A percentile compares a stretch with the other conserved stretches of the same genome.
Evolutionary conservation across 495 filamentous ascomycete genomes (phyloP).

Genomic region (Penicillium salamii): DNA sequence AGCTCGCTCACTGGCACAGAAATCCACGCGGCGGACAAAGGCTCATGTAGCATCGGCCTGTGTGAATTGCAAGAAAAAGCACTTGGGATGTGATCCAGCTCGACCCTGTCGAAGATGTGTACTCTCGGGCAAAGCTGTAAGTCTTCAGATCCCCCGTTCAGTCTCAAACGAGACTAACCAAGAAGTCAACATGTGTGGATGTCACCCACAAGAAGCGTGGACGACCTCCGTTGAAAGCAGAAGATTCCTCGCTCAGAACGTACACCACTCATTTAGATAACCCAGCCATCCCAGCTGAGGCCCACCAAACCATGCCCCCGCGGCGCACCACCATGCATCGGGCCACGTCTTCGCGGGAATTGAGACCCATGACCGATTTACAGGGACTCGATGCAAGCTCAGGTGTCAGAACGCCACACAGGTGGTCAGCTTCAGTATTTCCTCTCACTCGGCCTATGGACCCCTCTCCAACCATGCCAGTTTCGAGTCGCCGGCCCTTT

Average conservation of each 20-base stretch:
- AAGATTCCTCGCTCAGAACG: conserved; percentile 49
- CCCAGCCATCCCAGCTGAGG: conserved; percentile 23
- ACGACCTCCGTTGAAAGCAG: conserved; percentile 85
- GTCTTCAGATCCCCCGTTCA: conserved; percentile 16
- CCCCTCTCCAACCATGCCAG: conserved; percentile 25
- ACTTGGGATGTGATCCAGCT: conserved; percentile 74
- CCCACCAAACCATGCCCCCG: conserved; percentile 19
- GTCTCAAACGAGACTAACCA: neutral
- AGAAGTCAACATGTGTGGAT: conserved; percentile 81
- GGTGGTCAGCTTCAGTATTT: conserved; percentile 39
- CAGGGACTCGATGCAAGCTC: conserved; percentile 26
- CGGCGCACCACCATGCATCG: conserved; percentile 35
- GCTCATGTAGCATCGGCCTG: conserved; percentile 96
- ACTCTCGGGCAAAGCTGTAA: conserved; percentile 62
- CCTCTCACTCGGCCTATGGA: conserved; percentile 34
- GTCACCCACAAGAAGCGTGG: conserved; percentile 97
- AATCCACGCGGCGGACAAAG: conserved; percentile 80
- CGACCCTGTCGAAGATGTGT: conserved; percentile 63
- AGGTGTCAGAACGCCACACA: conserved; percentile 23
- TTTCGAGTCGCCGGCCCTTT: conserved; percentile 33
- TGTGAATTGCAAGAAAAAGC: conserved; percentile 95
- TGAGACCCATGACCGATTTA: conserved; percentile 45
- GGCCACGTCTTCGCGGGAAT: conserved; percentile 42
- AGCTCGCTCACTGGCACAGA: conserved; percentile 45
- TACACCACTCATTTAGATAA: conserved; percentile 35